Base-by-base conservation (phyloP, 306 rosid genomes). In the Aeschynomene evenia region DNA sequence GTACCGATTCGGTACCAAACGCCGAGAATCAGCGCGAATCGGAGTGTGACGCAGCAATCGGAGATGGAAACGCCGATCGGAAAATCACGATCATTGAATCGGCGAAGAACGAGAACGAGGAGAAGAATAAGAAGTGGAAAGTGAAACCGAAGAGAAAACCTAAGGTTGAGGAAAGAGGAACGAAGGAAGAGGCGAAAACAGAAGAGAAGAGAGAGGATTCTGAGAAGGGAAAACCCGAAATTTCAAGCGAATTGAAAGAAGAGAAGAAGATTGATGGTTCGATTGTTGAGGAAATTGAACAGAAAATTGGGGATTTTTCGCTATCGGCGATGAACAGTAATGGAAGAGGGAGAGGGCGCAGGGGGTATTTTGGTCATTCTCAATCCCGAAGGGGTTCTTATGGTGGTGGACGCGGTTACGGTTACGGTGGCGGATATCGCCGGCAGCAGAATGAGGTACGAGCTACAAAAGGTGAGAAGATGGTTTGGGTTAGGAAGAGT, bases 401-500 rank as follows among this genome's bases (percentile, higher is more conserved):
- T 18, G 10, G 71, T 18, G 10, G 71, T 71, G 57, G 36, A 0
- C 14, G 14, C 4, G n/a, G 42, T 29, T 8, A 21, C n/a, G 49
- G 55, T 2, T 3, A 7, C 26, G 21, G 39, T 16, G 7, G 11
- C 4, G 58, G 18, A 18, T 5, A 18, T 16, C 12, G 1, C 51
- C 63, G 39, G 20, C 19, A 23, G n/a, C 31, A 19, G 3, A 0
- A 26, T 7, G 22, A n/a, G 28, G 60, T 4, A 14, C 3, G 0
- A 36, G 58, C 19, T 12, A 71, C 1, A 69, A 72, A 24, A 20
- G 56, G 57, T 9, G 63, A 61, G 26, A 42, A 48, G 26, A 70
- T 52, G 84, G 73, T 82, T 68, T 91, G 97, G 97, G 85, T 86
- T 21, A 84, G 61, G 74, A 91, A 88, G 46, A 63, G 37, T 33